Conservation (phyloP, 2,329 filamentous ascomycete genomes). For the Phaeosphaeria sp. region DNA sequence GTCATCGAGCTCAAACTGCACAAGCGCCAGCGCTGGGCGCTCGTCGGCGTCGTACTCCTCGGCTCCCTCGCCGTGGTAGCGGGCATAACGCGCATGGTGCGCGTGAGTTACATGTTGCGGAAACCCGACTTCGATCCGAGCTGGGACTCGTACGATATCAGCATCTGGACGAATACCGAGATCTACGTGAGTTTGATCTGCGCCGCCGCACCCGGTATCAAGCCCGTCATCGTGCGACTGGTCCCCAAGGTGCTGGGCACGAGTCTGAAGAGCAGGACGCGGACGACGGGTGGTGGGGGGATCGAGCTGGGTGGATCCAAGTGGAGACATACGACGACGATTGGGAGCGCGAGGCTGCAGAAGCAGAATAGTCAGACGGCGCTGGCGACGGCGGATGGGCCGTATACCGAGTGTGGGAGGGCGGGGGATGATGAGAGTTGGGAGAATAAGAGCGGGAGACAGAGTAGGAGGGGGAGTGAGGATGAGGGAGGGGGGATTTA, state of each 20-base stretch:
- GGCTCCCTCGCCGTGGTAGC: constrained; percentile 25
- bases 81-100: constrained; percentile 25
- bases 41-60: constrained; percentile 25
- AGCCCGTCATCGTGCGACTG: constrained; percentile 22
- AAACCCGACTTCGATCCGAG: constrained; percentile 23
- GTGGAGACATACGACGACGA: constrained; percentile 11
- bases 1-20: constrained; percentile 24
- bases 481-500: background rate
- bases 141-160: constrained; percentile 32
- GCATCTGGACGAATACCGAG: constrained; percentile 31
- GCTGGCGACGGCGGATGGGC: constrained; percentile 12
- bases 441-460: background rate
- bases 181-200: constrained; percentile 30
- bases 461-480: background rate
- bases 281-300: constrained; percentile 2
- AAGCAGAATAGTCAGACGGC: constrained; percentile 8
- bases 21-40: constrained; percentile 18
- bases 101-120: constrained; percentile 15
- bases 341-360: constrained; percentile 6
- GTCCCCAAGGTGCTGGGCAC: constrained; percentile 28
- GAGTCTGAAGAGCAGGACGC: constrained; percentile 12
- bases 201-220: constrained; percentile 28
- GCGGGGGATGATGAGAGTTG: constrained; percentile 9
- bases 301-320: constrained; percentile 10
- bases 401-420: constrained; percentile 18